phyloP scores from a whole-genome alignment of 2,329 filamentous ascomycete species.

The Monilinia fructigena region DNA sequence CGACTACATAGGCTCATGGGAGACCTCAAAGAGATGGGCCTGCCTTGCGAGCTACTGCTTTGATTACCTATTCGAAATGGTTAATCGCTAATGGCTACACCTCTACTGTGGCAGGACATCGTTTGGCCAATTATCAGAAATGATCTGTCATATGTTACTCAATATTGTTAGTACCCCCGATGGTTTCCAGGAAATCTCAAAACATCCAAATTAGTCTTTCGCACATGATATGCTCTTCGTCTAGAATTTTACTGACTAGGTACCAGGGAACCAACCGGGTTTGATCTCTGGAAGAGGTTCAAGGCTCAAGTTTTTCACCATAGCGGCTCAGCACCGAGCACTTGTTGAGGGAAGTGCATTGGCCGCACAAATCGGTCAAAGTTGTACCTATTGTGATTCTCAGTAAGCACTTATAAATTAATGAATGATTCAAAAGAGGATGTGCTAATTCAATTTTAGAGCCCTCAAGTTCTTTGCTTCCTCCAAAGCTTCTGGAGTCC shows the following conservation, averaged over 20 bases:
- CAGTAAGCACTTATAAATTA: conserved; percentile 41
- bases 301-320: conserved; percentile 78
- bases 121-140: conserved; percentile 74
- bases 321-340: conserved; percentile 67
- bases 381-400: conserved; percentile 58
- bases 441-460: conserved; percentile 8
- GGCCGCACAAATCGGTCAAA: conserved; percentile 60
- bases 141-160: conserved; percentile 71
- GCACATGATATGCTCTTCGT: neutral
- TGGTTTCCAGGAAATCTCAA: neutral
- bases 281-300: conserved; percentile 81
- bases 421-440: neutral
- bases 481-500: conserved; percentile 69
- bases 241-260: conserved; percentile 11
- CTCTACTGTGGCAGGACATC: conserved; percentile 47
- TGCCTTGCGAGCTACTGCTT: conserved; percentile 69
- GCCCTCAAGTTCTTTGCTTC: conserved; percentile 71
- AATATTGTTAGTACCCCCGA: conserved; percentile 56
- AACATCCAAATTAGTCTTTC: neutral
- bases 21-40: conserved; percentile 79
- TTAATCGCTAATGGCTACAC: conserved; percentile 60
- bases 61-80: conserved; percentile 73
- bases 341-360: conserved; percentile 65
- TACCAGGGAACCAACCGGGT: conserved; percentile 52
- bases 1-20: conserved; percentile 53